phyloP scores from a whole-genome alignment of 192 early-diverging fungal genomes.

The Cetraspora pellucida region DNA sequence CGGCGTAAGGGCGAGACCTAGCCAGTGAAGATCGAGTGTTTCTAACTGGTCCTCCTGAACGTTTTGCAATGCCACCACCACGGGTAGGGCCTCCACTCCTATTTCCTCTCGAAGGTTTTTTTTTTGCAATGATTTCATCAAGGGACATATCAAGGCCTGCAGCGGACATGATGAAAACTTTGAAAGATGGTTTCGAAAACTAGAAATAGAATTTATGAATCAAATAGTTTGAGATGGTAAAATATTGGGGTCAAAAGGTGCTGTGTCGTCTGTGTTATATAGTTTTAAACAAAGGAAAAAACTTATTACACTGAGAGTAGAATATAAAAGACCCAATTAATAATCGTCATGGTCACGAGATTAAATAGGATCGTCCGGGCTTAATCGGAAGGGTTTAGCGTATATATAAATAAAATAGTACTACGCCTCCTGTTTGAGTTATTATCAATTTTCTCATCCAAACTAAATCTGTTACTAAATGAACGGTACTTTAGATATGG shows the following conservation, averaged over 20 bases:
- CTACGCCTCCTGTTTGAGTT: not conserved
- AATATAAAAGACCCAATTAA: too few species aligned
- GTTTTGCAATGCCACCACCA: slow-evolving; percentile 31
- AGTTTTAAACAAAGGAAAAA: too few species aligned
- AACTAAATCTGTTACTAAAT: not conserved
- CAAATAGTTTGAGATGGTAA: too few species aligned
- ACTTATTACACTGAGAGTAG: too few species aligned
- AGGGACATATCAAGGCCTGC: slow-evolving; percentile 50
- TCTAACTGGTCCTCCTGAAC: slow-evolving; percentile 41
- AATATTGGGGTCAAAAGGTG: too few species aligned
- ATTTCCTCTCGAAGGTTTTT: slow-evolving; percentile 34
- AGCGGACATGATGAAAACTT: slow-evolving; percentile 17
- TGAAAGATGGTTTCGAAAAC: too few species aligned
- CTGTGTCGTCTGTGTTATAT: too few species aligned
- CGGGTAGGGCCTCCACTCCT: slow-evolving; percentile 35
- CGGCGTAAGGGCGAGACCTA: slow-evolving; percentile 39
- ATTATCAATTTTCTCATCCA: not conserved
- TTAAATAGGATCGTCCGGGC: too few species aligned
- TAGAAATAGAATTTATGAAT: too few species aligned
- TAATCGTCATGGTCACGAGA: too few species aligned
- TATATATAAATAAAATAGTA: too few species aligned
- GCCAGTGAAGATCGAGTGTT: slow-evolving; percentile 35
- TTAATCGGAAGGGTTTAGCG: too few species aligned
- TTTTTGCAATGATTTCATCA: slow-evolving; percentile 51
- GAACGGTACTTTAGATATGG: slow-evolving; percentile 26